Evolutionary conservation across 495 filamentous ascomycete genomes (phyloP).

Genomic region (Xylaria flabelliformis): DNA sequence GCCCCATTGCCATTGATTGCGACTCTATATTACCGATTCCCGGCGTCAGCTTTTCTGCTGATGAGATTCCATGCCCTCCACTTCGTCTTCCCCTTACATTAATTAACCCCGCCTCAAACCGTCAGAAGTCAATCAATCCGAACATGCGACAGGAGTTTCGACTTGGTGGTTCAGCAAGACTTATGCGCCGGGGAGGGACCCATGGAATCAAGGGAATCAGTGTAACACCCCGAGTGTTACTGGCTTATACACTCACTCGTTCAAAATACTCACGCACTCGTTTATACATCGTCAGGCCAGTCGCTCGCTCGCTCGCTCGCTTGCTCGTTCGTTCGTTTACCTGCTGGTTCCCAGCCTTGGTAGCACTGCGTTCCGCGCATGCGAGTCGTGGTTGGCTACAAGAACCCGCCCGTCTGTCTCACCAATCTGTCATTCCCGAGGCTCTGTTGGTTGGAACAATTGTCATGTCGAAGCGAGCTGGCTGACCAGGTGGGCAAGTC

Average conservation of each 20-base stretch:
- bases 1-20: background rate
- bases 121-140: slow-evolving; percentile 20
- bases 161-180: slow-evolving; percentile 1
- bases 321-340: slow-evolving; percentile 7
- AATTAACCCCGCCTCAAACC: background rate
- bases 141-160: slow-evolving; percentile 24
- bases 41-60: slow-evolving; percentile 11
- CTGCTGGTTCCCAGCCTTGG: background rate
- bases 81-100: slow-evolving; percentile 7
- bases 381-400: slow-evolving; percentile 14
- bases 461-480: slow-evolving; percentile 26
- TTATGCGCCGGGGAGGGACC: background rate
- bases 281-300: background rate
- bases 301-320: background rate
- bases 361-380: background rate
- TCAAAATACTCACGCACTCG: slow-evolving; percentile 1
- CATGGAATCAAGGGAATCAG: background rate
- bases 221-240: slow-evolving; percentile 7
- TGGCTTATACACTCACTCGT: slow-evolving; percentile 1
- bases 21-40: slow-evolving; percentile 12
- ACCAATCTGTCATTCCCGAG: slow-evolving; percentile 19
- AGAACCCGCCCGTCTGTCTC: background rate
- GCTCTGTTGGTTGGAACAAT: slow-evolving; percentile 24
- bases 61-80: slow-evolving; percentile 13
- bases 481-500: background rate